Evolutionary conservation across 192 early-diverging fungal species (phyloP).

Genomic region (Chytriomyces sp.): DNA sequence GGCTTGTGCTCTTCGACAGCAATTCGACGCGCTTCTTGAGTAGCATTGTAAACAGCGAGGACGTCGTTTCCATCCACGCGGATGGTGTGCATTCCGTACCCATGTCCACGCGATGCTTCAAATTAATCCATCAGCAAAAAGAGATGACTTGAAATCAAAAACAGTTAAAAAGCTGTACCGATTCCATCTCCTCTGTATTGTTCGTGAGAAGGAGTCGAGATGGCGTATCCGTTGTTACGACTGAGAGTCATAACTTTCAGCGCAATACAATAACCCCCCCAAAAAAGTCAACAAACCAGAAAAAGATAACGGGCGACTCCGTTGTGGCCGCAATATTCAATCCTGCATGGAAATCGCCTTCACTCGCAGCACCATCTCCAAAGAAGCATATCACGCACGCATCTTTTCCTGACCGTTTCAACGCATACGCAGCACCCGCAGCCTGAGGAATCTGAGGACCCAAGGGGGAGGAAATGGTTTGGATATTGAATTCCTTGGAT

Average conservation of each 20-base stretch:
- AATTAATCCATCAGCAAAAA: background rate
- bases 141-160: constrained; percentile 15
- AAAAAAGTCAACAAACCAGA: constrained; percentile 68
- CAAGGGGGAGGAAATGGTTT: constrained; percentile 95
- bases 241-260: constrained; percentile 42
- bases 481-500: constrained; percentile 81
- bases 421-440: constrained; percentile 90
- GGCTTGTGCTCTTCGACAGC: constrained; percentile 84
- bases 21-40: constrained; percentile 79
- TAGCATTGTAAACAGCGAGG: constrained; percentile 92
- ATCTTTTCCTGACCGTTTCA: constrained; percentile 80
- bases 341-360: constrained; percentile 98
- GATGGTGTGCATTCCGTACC: constrained; percentile 97
- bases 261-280: background rate
- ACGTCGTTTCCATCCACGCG: constrained; percentile 98
- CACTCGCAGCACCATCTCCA: constrained; percentile 95
- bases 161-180: constrained; percentile 35
- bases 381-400: constrained; percentile 92
- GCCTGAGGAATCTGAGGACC: constrained; percentile 99
- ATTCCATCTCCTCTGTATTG: constrained; percentile 99
- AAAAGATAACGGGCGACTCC: constrained; percentile 89
- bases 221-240: constrained; percentile 99
- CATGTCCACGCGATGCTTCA: constrained; percentile 83
- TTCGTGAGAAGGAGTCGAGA: constrained; percentile 92
- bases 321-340: constrained; percentile 96